phyloP scores from a whole-genome alignment of 2,329 filamentous ascomycete genomes.

The Chaetomium olivaceum region DNA sequence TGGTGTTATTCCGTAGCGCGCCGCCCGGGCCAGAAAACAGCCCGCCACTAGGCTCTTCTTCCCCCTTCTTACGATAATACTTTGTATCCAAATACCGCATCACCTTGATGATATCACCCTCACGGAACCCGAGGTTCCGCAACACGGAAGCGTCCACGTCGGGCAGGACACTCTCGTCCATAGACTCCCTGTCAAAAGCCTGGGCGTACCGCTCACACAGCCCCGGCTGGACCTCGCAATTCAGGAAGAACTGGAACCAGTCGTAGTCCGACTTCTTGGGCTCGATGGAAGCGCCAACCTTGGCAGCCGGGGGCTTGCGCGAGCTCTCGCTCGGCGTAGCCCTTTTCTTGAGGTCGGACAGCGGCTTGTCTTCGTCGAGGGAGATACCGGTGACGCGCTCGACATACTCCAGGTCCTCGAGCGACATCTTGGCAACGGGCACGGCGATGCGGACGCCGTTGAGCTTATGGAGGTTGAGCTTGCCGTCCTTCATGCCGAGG shows the following conservation, averaged over 20 bases:
- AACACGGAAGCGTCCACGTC: conserved; percentile 84
- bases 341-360: conserved; percentile 73
- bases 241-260: conserved; percentile 98
- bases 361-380: conserved; percentile 89
- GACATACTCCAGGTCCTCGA: conserved; percentile 92
- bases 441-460: conserved; percentile 99
- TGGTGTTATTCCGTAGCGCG: conserved; percentile 86
- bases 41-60: conserved; percentile 62
- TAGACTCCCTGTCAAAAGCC: conserved; percentile 85
- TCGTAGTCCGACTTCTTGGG: conserved; percentile 76
- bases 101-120: conserved; percentile 94
- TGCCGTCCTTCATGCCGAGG: conserved; percentile 88
- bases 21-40: conserved; percentile 95
- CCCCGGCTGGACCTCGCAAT: conserved; percentile 86
- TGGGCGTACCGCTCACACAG: conserved; percentile 93
- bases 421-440: conserved; percentile 91
- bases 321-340: conserved; percentile 33
- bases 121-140: conserved; percentile 86
- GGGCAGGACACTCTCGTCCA: conserved; percentile 89
- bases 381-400: conserved; percentile 85
- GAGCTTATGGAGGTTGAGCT: conserved; percentile 96
- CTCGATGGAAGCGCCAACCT: conserved; percentile 64
- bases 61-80: conserved; percentile 65
- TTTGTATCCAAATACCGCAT: conserved; percentile 86
- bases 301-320: conserved; percentile 35